Base-by-base conservation (phyloP, 331 rosid genomes). In the Arachis monticola region DNA sequence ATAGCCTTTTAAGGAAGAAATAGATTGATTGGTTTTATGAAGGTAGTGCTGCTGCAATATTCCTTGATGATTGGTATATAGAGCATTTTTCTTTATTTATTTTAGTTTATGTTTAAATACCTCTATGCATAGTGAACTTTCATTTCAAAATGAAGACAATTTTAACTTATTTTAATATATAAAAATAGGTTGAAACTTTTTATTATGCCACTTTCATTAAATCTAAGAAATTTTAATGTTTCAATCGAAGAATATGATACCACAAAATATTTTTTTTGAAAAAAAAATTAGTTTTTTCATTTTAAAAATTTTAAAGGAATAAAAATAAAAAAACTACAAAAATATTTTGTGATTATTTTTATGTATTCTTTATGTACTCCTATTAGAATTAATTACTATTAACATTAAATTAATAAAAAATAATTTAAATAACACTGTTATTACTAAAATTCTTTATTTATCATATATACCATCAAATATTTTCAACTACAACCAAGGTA, bases 11-110 rank as follows among this genome's bases (percentile, higher is more conserved):
- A 83, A 87, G 97, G 83, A 92, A 87, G 88, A 94, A 92, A 82
- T 95, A 94, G 87, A 79, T 94, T 77, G 92, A 94, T 79, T 94
- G 97, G 99, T 94, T 94, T 90, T 92, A 91, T 13, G 96, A 92
- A 85, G 97, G 99, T 71, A 96, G 96, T 76, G 97, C 99, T 79
- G 91, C 97, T 79, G 89, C 95, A 55, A 86, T 91, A 87, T 91
- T 77, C 78, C 99, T 97, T 38, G 99, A 94, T 66, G 99, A 22
- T 22, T 22, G 27, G 99, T 88, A 82, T 78, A 83, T 66, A 58
- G 17, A 9, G 44, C 67, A 47, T 22, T 73, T 44, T 8, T 65
- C 62, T 47, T 79, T 40, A 31, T 57, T 44, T 55, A 5, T 17
- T 80, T 53, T 58, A 61, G 61, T 67, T 83, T 50, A 62, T 56